phyloP scores from a whole-genome alignment of 768 basidiomycete species.

The Lactarius evosmus region DNA sequence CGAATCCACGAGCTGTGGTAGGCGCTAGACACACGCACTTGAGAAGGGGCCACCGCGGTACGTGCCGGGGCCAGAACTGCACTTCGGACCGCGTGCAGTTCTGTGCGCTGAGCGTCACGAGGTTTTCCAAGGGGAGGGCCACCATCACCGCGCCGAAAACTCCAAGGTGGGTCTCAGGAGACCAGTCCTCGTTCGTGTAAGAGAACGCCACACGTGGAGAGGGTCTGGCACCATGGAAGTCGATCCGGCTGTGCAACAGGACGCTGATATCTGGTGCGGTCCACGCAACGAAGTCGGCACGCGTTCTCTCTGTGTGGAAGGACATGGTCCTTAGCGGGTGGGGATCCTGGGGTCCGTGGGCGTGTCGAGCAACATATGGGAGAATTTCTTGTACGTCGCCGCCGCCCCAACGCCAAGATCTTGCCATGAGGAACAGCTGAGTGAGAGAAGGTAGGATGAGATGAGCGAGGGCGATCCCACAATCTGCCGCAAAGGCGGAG shows the following conservation, averaged over 20 bases:
- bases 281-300: not conserved
- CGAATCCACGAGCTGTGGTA: accelerated
- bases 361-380: not conserved
- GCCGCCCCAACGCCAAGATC: not conserved
- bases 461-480: not conserved
- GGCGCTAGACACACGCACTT: not conserved
- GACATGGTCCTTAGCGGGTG: not conserved
- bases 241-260: not conserved
- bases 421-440: not conserved
- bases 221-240: not conserved
- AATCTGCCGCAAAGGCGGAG: not conserved
- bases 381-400: not conserved
- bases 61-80: not conserved
- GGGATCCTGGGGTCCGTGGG: conserved; percentile 7
- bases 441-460: conserved; percentile 3
- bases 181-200: too few relatives aligned
- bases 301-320: not conserved
- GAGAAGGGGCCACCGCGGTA: not conserved
- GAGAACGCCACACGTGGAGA: not conserved
- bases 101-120: not conserved
- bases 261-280: not conserved
- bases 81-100: accelerated
- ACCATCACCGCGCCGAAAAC: not conserved
- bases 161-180: not conserved
- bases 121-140: not conserved